These are phyloP conservation scores for Rutstroemia sp. DNA, from an alignment of 2,329 filamentous ascomycete genomes.

Conservation along the genomic window DNA sequence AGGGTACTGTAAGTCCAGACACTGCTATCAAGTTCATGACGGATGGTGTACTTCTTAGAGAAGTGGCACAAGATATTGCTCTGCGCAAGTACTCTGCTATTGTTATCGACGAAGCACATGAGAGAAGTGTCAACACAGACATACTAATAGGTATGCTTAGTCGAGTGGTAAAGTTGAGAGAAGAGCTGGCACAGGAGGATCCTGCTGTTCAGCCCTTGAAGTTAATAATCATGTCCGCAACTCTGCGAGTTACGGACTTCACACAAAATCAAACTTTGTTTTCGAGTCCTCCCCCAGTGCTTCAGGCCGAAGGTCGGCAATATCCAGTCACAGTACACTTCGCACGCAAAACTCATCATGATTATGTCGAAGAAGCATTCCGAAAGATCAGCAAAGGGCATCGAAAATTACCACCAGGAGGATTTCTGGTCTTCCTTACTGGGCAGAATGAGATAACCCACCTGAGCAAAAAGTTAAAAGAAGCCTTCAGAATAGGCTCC, in stretches of 20 bases:
- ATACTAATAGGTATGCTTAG: slow-evolving; percentile 97
- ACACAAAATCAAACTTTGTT: slow-evolving; percentile 80
- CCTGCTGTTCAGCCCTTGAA: slow-evolving; percentile 71
- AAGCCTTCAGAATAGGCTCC: slow-evolving; percentile 43
- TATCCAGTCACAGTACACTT: slow-evolving; percentile 89
- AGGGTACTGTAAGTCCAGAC: slow-evolving; percentile 69
- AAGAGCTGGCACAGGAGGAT: slow-evolving; percentile 66
- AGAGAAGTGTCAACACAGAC: slow-evolving; percentile 95
- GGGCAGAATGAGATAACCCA: slow-evolving; percentile 86
- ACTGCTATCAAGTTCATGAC: slow-evolving; percentile 99
- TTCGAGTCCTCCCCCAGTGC: slow-evolving; percentile 66
- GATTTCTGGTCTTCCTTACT: slow-evolving; percentile 89
- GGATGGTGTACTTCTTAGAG: slow-evolving; percentile 87
- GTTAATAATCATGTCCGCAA: slow-evolving; percentile 97
- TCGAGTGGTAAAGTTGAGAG: slow-evolving; percentile 77
- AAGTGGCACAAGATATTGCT: slow-evolving; percentile 83
- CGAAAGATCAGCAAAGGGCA: slow-evolving; percentile 83
- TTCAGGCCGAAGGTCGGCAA: slow-evolving; percentile 87
- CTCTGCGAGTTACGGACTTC: slow-evolving; percentile 82
- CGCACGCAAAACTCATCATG: slow-evolving; percentile 68
- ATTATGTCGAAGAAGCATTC: slow-evolving; percentile 88
- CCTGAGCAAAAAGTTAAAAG: slow-evolving; percentile 71
- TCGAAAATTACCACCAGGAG: slow-evolving; percentile 79
- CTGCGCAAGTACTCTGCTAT: slow-evolving; percentile 87
- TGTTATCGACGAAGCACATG: slow-evolving; percentile 94